phyloP scores from a whole-genome alignment of 768 basidiomycete genomes.

The Pleurotus giganteus region DNA sequence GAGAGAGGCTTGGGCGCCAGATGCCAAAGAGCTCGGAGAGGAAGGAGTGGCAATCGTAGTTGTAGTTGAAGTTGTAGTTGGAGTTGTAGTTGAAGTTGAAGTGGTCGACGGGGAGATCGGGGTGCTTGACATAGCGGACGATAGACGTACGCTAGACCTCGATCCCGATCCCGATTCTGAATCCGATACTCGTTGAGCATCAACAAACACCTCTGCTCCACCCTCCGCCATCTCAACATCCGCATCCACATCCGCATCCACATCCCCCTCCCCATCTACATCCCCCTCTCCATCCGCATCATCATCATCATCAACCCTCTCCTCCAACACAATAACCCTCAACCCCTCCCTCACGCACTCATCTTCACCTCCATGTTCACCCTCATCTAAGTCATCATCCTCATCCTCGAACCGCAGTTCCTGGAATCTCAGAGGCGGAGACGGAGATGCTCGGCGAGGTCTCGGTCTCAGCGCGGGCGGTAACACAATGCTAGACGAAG shows the following conservation, averaged over 20 bases:
- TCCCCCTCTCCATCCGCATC: background rate
- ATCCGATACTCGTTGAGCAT: too few relatives aligned
- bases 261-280: background rate
- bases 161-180: too few relatives aligned
- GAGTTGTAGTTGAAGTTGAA: too few relatives aligned
- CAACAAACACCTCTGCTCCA: background rate
- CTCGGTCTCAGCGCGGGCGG: background rate
- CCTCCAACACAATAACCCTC: constrained; percentile 3
- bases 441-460: background rate
- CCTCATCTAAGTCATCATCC: background rate
- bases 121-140: too few relatives aligned
- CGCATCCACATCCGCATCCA: background rate
- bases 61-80: too few relatives aligned
- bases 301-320: background rate
- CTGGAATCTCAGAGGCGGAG: background rate
- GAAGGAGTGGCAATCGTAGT: background rate
- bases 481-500: background rate
- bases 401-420: constrained; percentile 2
- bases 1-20: too few relatives aligned
- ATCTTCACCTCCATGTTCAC: too few relatives aligned
- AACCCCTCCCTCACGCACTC: too few relatives aligned
- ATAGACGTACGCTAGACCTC: too few relatives aligned
- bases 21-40: background rate
- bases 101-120: too few relatives aligned
- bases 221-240: background rate